Evolutionary conservation across 495 filamentous ascomycete species (phyloP), one percentile per base, ranked within the genome.

Genomic region (Evernia prunastri): DNA sequence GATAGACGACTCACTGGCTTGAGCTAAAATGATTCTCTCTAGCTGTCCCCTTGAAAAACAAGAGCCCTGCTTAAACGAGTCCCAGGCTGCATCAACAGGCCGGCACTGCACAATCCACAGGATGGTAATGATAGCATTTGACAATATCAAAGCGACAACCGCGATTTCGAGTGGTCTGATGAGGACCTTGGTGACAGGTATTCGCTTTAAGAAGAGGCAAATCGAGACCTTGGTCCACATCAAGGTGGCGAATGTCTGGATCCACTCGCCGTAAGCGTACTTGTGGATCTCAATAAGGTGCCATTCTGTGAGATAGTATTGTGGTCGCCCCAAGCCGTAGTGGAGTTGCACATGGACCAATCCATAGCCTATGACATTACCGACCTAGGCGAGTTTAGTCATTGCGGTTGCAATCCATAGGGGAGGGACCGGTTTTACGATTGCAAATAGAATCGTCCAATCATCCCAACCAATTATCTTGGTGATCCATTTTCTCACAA

Each of bases 401-500:
- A 17, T 11, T 8, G 35, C 29, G 36, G 1, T 11, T 12, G 49
- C 25, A 1, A n/a, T 6, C 11, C 3, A 27, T 4, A 58, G 13
- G 10, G 51, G 25, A n/a, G n/a, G n/a, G n/a, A n/a, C n/a, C n/a
- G 15, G 11, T 29, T 27, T 17, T 7, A 58, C 51, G 15, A 63
- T 18, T 0, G 61, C 51, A 23, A 58, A 42, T 2, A 58, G 53
- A 43, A 63, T 63, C 35, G 51, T 65, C 63, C 58, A 65, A 27
- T 65, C 63, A 20, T 60, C 43, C 63, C 63, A 65, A n/a, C 57
- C 11, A 9, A 65, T 27, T 1, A 8, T 43, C 20, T 60, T 45
- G 23, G 51, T 42, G 29, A 60, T 42, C 31, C n/a, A 63, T 20
- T 17, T 45, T 23, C 61, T 25, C 3, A 74, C 25, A 71, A 73